Conservation (phyloP, 2,329 filamentous ascomycete genomes). For the Aureobasidium lini region DNA sequence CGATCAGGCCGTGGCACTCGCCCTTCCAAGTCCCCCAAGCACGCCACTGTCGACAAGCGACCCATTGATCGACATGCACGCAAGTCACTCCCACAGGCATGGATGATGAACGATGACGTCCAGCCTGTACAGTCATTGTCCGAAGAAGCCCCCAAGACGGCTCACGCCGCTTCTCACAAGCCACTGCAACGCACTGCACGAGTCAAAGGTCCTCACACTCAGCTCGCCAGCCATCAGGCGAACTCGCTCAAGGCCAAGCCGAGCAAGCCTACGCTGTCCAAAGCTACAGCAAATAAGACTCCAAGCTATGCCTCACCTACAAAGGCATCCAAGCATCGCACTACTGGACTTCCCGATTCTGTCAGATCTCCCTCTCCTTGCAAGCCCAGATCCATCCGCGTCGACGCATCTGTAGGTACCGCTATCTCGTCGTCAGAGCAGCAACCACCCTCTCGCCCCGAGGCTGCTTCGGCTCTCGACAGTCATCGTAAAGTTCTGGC, state of each 20-base stretch:
- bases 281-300: background rate
- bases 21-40: background rate
- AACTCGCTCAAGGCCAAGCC: conserved; percentile 7
- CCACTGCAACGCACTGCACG: background rate
- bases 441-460: background rate
- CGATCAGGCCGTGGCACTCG: background rate
- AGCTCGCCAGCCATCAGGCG: background rate
- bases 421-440: background rate
- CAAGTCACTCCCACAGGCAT: conserved; percentile 22
- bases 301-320: conserved; percentile 11
- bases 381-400: background rate
- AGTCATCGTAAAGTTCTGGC: background rate
- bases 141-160: background rate
- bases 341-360: background rate
- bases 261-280: conserved; percentile 7
- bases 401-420: background rate
- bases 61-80: conserved; percentile 20
- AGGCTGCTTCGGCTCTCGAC: background rate
- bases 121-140: background rate
- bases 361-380: background rate
- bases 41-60: conserved; percentile 12
- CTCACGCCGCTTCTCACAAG: background rate
- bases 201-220: background rate
- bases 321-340: conserved; percentile 7
- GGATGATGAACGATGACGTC: conserved; percentile 16